These are phyloP conservation scores for Aspergillus jensenii DNA, from an alignment of 2,329 filamentous ascomycete genomes.

Conservation along the genomic window DNA sequence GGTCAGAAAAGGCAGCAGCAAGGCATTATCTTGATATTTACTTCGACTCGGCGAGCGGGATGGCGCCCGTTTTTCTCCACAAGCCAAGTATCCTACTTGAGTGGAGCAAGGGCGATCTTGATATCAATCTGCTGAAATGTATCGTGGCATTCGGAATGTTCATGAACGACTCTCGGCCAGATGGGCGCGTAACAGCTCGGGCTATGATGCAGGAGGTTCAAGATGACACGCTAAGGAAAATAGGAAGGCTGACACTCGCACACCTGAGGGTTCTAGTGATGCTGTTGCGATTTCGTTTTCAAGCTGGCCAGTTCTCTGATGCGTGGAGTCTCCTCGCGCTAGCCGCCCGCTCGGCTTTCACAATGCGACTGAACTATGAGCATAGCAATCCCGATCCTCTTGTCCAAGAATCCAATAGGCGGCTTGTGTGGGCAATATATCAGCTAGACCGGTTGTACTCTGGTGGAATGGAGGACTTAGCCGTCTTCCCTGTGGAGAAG, in stretches of 20 bases:
- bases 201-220: not conserved
- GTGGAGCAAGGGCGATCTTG: not conserved
- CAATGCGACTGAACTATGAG: slow-evolving; percentile 2
- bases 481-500: not conserved
- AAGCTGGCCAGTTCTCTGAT: not conserved
- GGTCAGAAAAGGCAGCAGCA: not conserved
- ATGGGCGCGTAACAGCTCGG: not conserved
- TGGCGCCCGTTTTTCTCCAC: not conserved
- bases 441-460: not conserved
- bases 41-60: not conserved
- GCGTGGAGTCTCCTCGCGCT: not conserved
- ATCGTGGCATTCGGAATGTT: not conserved
- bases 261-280: not conserved
- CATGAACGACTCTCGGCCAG: not conserved
- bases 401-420: slow-evolving; percentile 1
- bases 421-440: not conserved
- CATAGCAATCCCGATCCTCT: not conserved
- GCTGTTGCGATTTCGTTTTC: not conserved
- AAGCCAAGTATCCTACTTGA: not conserved
- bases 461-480: not conserved
- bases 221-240: not conserved
- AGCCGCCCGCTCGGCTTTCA: slow-evolving; percentile 4
- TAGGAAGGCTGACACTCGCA: not conserved
- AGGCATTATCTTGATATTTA: not conserved
- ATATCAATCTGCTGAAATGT: not conserved